Evolutionary conservation across 768 basidiomycete genomes (phyloP).

Genomic region (Podaxis sp.): DNA sequence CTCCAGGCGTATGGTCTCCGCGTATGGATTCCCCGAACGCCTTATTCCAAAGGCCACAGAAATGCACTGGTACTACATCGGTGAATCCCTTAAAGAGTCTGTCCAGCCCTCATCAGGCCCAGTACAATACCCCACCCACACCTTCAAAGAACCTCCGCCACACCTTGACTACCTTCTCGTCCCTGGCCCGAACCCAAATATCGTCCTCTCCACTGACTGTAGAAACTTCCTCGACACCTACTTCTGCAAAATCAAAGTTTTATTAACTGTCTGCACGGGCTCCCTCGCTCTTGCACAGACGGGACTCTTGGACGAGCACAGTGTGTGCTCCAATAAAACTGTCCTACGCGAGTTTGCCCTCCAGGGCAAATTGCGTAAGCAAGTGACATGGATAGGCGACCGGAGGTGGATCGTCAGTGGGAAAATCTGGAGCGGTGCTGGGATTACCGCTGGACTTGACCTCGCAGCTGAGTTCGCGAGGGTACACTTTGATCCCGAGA

Average conservation of each 20-base stretch:
- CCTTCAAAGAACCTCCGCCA: slow-evolving; percentile 22
- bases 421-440: slow-evolving; percentile 29
- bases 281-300: slow-evolving; percentile 23
- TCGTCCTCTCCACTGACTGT: slow-evolving; percentile 16
- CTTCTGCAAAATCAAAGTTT: slow-evolving; percentile 19
- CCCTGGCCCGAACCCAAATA: slow-evolving; percentile 23
- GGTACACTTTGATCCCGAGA: slow-evolving; percentile 23
- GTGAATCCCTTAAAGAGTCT: slow-evolving; percentile 16
- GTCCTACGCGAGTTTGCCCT: slow-evolving; percentile 12
- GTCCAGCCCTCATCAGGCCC: slow-evolving; percentile 21
- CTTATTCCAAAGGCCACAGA: slow-evolving; percentile 21
- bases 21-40: neutral
- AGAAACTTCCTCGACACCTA: slow-evolving; percentile 20
- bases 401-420: slow-evolving; percentile 27
- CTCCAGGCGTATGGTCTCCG: slow-evolving; percentile 7
- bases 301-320: slow-evolving; percentile 25
- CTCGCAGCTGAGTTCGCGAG: slow-evolving; percentile 28
- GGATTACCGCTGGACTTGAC: slow-evolving; percentile 27
- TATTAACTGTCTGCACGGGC: slow-evolving; percentile 27
- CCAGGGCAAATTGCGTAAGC: slow-evolving; percentile 18
- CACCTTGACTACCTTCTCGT: slow-evolving; percentile 26
- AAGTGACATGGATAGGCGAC: slow-evolving; percentile 29
- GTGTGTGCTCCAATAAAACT: slow-evolving; percentile 25
- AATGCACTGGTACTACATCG: slow-evolving; percentile 28
- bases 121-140: slow-evolving; percentile 21